These are phyloP conservation scores for Dendrobium huoshanense DNA, from an alignment of 106 monocot species.

Conservation along the genomic window DNA sequence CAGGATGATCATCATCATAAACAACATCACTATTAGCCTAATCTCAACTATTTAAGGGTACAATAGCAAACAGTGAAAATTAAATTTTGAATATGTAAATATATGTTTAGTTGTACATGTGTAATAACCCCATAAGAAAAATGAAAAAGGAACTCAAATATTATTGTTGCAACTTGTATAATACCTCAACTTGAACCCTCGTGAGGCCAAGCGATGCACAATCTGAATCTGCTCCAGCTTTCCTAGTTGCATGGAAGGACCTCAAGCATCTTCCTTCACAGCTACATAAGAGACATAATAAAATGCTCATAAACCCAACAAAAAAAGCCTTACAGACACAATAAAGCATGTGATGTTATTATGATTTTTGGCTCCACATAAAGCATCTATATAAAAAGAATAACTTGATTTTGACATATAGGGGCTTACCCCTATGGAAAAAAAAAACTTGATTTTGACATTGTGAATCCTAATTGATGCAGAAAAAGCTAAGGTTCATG, in stretches of 20 bases:
- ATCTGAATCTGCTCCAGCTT: constrained; percentile 27
- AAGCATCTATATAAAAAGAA: neutral
- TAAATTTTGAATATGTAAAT: constrained; percentile 1
- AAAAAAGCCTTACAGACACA: neutral
- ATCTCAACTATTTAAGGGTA: neutral
- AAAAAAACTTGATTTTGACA: neutral
- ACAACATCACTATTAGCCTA: neutral
- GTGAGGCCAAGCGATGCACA: constrained; percentile 58
- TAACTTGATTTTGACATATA: neutral
- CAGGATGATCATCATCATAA: too few relatives aligned
- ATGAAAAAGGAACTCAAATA: neutral
- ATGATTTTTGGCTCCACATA: neutral
- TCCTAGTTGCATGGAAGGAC: constrained; percentile 57
- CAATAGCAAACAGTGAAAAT: neutral
- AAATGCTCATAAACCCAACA: neutral
- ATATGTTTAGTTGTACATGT: neutral
- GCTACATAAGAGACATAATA: constrained; percentile 22
- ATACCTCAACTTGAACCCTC: constrained; percentile 42
- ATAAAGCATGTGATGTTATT: neutral
- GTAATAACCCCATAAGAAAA: neutral
- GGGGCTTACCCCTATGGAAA: too few relatives aligned
- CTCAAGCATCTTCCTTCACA: constrained; percentile 65
- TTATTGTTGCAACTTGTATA: neutral
- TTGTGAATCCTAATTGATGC: constrained; percentile 2
- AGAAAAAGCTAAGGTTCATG: neutral